Evolutionary conservation across 202 grass and related monocot species (phyloP), one percentile per base, ranked within the genome.

Genomic region (Setaria italica): DNA sequence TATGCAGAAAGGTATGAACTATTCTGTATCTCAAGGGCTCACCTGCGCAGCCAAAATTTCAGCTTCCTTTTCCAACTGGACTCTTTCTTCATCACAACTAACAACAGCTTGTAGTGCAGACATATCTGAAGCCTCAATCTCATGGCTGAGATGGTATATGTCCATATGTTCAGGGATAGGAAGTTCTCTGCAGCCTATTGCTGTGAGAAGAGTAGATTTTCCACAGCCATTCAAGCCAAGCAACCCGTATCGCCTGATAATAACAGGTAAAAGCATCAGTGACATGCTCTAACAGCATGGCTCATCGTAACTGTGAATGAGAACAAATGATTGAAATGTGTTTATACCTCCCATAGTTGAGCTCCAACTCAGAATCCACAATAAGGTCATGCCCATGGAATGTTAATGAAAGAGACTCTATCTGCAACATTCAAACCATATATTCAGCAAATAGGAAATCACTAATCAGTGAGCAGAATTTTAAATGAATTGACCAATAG

Each of bases 341-440:
- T 69, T 71, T 62, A 56, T 86, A 97, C 92, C 94, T 94, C 16
- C 94, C 94, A 39, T 94, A 97, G 64, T 94, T 97, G 12, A 97
- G 88, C 70, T 97, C 94, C 81, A 97, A 50, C 14, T 97, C 94
- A 84, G 94, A 97, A 82, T 97, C 94, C 11, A 97, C 92, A 85
- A 97, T 94, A 57, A 97, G 94, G 84, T 97, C 94, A 77, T 97
- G 94, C 8, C 94, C 94, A 83, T 97, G 94, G 80, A 97, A 97
- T 67, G 94, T 97, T 55, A 97, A 66, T 2, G 94, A 94, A 33
- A 97, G 88, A 37, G 91, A 97, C 78, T 92, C 94, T 77, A 97
- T 97, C 94, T 97, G 88, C 33, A 92, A 78, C 34, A 86, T 82
- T 4, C 11, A 87, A 50, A 72, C 48, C n/a, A 30, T 39, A 41